phyloP scores from a whole-genome alignment of 2,329 filamentous ascomycete species.

The Diaporthe destruens region DNA sequence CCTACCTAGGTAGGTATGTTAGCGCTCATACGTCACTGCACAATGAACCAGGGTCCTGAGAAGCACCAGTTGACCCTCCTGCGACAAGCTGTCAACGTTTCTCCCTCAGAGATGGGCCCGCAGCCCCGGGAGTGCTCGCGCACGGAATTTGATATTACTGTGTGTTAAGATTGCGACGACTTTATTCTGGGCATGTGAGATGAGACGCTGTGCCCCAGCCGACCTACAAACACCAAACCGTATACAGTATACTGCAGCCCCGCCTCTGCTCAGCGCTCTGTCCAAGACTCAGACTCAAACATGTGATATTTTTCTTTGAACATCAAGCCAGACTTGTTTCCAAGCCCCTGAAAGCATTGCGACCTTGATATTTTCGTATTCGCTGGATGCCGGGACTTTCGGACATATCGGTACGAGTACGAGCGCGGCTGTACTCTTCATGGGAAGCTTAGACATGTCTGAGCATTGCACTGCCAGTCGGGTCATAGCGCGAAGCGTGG shows the following conservation, averaged over 20 bases:
- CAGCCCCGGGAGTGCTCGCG: too few species aligned
- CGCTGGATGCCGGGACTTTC: slow-evolving; percentile 42
- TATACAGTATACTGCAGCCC: slow-evolving; percentile 54
- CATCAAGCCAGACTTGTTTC: slow-evolving; percentile 60
- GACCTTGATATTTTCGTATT: slow-evolving; percentile 59
- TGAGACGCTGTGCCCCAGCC: not conserved
- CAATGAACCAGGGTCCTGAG: not conserved
- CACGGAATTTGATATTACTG: not conserved
- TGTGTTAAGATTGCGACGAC: not conserved
- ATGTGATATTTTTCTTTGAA: slow-evolving; percentile 67
- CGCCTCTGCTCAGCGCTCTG: slow-evolving; percentile 68
- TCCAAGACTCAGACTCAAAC: slow-evolving; percentile 63
- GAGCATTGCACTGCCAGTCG: slow-evolving; percentile 32
- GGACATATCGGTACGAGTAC: slow-evolving; percentile 52
- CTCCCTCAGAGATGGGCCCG: not conserved
- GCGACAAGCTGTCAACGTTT: not conserved
- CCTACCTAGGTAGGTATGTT: too few species aligned
- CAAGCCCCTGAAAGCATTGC: slow-evolving; percentile 67
- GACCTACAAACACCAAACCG: not conserved
- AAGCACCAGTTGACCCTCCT: not conserved
- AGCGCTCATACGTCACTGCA: slow-evolving; percentile 24
- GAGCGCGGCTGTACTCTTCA: slow-evolving; percentile 59
- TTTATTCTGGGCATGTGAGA: not conserved
- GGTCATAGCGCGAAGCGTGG: slow-evolving; percentile 56
- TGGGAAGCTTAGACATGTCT: slow-evolving; percentile 55